Evolutionary conservation across 306 rosid species (phyloP).

Genomic region (Gynostemma pentaphyllum): DNA sequence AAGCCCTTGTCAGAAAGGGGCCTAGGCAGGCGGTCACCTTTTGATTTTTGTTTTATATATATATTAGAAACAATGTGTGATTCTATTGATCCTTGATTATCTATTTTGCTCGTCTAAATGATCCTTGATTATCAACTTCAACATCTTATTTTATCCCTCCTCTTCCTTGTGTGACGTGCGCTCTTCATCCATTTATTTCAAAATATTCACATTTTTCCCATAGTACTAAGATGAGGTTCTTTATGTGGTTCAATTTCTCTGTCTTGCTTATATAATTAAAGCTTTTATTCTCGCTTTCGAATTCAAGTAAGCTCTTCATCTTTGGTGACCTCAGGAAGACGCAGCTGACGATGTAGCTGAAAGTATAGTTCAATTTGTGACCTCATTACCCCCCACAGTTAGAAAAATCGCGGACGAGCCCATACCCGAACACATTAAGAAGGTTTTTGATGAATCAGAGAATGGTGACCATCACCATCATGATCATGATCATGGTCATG

Average conservation of each 20-base stretch:
- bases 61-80: too few relatives aligned
- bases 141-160: too few relatives aligned
- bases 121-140: too few relatives aligned
- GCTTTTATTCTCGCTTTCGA: background rate
- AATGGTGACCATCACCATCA: conserved; percentile 18
- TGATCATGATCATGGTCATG: conserved; percentile 21
- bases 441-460: conserved; percentile 48
- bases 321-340: conserved; percentile 50
- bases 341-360: conserved; percentile 50
- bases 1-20: background rate
- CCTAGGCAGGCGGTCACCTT: background rate
- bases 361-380: conserved; percentile 51
- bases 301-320: background rate
- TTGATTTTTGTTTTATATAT: too few relatives aligned
- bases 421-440: conserved; percentile 58
- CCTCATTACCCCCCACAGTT: conserved; percentile 58
- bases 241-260: too few relatives aligned
- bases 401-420: conserved; percentile 51
- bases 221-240: too few relatives aligned
- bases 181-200: too few relatives aligned
- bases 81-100: background rate
- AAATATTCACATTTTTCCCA: too few relatives aligned
- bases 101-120: background rate
- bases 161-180: too few relatives aligned
- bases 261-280: too few relatives aligned